These are phyloP conservation scores for Phlyctochytrium planicorne DNA, from an alignment of 192 early-diverging fungal genomes.

Conservation along the genomic window DNA sequence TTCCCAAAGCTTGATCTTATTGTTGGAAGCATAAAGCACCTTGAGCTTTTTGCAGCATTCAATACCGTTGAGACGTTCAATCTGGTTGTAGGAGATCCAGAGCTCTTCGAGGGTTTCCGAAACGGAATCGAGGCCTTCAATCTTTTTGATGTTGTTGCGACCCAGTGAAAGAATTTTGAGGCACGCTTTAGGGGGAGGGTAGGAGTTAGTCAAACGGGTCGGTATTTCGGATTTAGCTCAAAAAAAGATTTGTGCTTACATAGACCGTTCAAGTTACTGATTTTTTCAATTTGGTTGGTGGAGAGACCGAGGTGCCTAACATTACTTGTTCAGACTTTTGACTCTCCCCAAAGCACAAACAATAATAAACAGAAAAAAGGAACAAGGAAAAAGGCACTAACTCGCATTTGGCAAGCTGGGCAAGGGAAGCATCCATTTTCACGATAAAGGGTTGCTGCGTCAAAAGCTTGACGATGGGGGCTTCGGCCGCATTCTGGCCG, in stretches of 20 bases:
- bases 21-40: slow-evolving; percentile 56
- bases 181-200: slow-evolving; percentile 7
- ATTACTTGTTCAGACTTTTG: background rate
- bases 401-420: slow-evolving; percentile 44
- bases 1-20: slow-evolving; percentile 59
- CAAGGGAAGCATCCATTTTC: slow-evolving; percentile 56
- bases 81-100: slow-evolving; percentile 56
- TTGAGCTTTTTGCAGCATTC: slow-evolving; percentile 62
- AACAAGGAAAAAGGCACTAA: slow-evolving; percentile 13
- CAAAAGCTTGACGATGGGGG: slow-evolving; percentile 45
- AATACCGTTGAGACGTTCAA: slow-evolving; percentile 54
- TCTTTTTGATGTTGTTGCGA: slow-evolving; percentile 56
- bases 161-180: slow-evolving; percentile 53
- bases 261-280: slow-evolving; percentile 45
- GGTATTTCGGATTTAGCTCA: background rate
- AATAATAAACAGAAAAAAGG: background rate
- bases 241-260: slow-evolving; percentile 5
- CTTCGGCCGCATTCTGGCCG: slow-evolving; percentile 36
- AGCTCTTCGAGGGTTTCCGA: slow-evolving; percentile 58
- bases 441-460: slow-evolving; percentile 52
- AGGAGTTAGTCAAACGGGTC: slow-evolving; percentile 4
- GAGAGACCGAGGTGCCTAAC: slow-evolving; percentile 49
- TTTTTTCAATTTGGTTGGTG: slow-evolving; percentile 58
- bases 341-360: background rate
- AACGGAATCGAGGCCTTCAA: slow-evolving; percentile 57